A percentile compares a stretch with the other conserved stretches of the same genome.
These are phyloP conservation scores for Calonectria pseudoturangicola DNA, from an alignment of 2,329 filamentous ascomycete species.

Conservation along the genomic window DNA sequence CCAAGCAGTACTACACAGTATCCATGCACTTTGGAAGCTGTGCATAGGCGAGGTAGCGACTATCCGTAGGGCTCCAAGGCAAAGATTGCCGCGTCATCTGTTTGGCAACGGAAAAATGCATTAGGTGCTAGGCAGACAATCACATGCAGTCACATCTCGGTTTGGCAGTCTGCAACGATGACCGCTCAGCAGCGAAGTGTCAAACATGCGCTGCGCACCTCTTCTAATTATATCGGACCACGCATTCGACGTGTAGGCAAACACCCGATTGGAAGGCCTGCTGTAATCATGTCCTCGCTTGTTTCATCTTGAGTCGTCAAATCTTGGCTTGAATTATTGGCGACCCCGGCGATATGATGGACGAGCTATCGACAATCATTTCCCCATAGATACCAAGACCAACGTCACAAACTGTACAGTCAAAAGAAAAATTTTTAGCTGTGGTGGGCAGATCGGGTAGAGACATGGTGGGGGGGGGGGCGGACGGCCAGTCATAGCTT, in stretches of 20 bases:
- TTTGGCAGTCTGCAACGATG: constrained; percentile 3
- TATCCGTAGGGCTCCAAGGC: constrained; percentile 5
- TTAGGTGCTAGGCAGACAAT: constrained; percentile 1
- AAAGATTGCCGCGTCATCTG: constrained; percentile 20
- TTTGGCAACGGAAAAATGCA: constrained; percentile 13
- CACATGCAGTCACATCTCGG: constrained; percentile 26
- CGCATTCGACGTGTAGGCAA: background rate
- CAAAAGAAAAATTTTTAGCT: background rate
- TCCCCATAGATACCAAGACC: constrained; percentile 10
- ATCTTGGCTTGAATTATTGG: constrained; percentile 9
- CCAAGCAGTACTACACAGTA: constrained; percentile 13
- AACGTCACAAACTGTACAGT: constrained; percentile 28
- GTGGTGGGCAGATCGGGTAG: constrained; percentile 23
- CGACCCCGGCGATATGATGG: constrained; percentile 11
- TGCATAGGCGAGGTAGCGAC: constrained; percentile 13
- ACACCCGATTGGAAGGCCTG: constrained; percentile 24
- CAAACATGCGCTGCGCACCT: constrained; percentile 9
- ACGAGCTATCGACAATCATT: constrained; percentile 24
- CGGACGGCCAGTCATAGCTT: constrained; percentile 4
- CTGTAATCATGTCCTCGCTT: background rate
- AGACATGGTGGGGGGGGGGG: constrained; percentile 28
- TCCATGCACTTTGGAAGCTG: constrained; percentile 10
- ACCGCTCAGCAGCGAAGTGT: background rate
- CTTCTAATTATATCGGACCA: constrained; percentile 27
- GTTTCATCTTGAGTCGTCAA: constrained; percentile 26